These are phyloP conservation scores for Protomyces inouyei DNA, from an alignment of 1,139 yeast genomes.

Conservation along the genomic window DNA sequence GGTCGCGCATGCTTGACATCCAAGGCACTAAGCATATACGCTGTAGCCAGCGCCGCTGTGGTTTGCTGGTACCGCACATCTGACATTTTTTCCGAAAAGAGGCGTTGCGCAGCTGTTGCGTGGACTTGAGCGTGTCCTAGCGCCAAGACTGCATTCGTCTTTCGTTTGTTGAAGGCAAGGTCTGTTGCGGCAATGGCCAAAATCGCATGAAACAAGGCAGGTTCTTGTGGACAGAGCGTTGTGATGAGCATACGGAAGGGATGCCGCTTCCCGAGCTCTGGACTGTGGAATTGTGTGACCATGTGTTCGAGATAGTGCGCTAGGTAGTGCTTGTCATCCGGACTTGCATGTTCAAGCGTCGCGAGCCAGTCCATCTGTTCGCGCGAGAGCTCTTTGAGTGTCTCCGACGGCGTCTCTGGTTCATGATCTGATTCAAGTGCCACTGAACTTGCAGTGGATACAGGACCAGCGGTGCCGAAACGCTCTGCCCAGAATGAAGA, in stretches of 20 bases:
- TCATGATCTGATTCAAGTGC: background rate
- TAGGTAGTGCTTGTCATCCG: slow-evolving; percentile 10
- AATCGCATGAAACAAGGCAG: slow-evolving; percentile 22
- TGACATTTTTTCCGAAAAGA: slow-evolving; percentile 1
- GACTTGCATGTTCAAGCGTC: slow-evolving; percentile 10
- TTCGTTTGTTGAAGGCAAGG: slow-evolving; percentile 10
- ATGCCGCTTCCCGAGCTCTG: slow-evolving; percentile 21
- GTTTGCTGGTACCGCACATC: slow-evolving; percentile 12
- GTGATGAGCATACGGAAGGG: slow-evolving; percentile 14
- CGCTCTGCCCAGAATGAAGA: slow-evolving; percentile 23
- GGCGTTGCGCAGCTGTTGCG: background rate
- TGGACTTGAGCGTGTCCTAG: slow-evolving; percentile 10
- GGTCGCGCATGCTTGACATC: slow-evolving; percentile 16
- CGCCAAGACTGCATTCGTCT: background rate
- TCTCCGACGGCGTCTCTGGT: background rate
- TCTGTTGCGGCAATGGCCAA: slow-evolving; percentile 21
- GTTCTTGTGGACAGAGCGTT: slow-evolving; percentile 17
- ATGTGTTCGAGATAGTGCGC: slow-evolving; percentile 1
- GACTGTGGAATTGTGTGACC: slow-evolving; percentile 2
- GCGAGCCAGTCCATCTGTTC: slow-evolving; percentile 2
- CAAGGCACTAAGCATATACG: slow-evolving; percentile 7
- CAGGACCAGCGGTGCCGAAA: slow-evolving; percentile 6
- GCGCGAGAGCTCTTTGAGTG: background rate
- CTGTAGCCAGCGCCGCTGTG: slow-evolving; percentile 21
- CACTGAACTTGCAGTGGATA: slow-evolving; percentile 3